phyloP scores from a whole-genome alignment of 2,329 filamentous ascomycete genomes.

The Penicillium brevicompactum region DNA sequence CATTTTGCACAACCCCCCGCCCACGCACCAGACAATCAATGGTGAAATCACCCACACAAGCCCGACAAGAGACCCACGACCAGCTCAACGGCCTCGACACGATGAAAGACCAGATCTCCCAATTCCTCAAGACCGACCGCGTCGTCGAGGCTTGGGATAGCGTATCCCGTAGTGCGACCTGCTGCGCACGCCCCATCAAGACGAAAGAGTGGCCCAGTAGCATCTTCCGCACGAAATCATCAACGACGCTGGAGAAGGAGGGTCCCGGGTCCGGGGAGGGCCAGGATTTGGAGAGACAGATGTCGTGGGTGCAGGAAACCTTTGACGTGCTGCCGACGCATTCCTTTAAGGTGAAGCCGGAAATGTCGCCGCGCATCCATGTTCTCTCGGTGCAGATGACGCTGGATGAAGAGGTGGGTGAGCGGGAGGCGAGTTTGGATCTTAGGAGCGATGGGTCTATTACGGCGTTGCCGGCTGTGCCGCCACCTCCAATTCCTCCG shows the following conservation, averaged over 20 bases:
- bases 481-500: slow-evolving; percentile 1
- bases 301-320: slow-evolving; percentile 35
- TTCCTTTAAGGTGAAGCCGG: slow-evolving; percentile 31
- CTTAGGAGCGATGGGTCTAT: slow-evolving; percentile 4
- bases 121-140: slow-evolving; percentile 38
- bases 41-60: slow-evolving; percentile 9
- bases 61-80: slow-evolving; percentile 10
- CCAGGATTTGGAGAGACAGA: slow-evolving; percentile 22
- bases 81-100: slow-evolving; percentile 21
- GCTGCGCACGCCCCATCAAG: slow-evolving; percentile 13
- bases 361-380: slow-evolving; percentile 33
- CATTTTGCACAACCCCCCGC: slow-evolving; percentile 19
- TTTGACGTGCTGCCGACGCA: slow-evolving; percentile 32
- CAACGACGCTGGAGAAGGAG: slow-evolving; percentile 13
- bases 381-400: slow-evolving; percentile 31
- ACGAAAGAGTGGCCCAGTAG: slow-evolving; percentile 32
- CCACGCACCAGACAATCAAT: slow-evolving; percentile 20
- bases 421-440: slow-evolving; percentile 7
- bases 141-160: slow-evolving; percentile 36
- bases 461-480: slow-evolving; percentile 8
- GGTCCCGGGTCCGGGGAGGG: slow-evolving; percentile 6
- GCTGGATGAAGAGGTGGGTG: slow-evolving; percentile 22
- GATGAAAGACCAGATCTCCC: slow-evolving; percentile 36
- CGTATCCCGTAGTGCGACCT: slow-evolving; percentile 25
- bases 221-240: slow-evolving; percentile 33